Percentiles rank a stretch among this genome's conserved stretches.
Evolutionary conservation across 1,284 basidiomycete species (phyloP).

Genomic region (Sutorius eximius): DNA sequence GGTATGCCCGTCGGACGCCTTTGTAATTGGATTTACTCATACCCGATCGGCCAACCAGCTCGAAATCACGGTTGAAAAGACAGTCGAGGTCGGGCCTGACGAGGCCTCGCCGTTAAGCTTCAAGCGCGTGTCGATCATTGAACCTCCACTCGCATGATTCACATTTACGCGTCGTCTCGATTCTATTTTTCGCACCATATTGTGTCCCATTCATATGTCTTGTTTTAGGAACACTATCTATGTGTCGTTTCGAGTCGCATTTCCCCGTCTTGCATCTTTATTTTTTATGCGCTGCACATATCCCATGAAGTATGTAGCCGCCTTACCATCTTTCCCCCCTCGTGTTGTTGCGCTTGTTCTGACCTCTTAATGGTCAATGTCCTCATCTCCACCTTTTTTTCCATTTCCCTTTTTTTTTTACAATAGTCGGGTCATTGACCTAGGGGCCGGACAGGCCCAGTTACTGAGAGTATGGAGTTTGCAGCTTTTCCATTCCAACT

Average conservation of each 20-base stretch:
- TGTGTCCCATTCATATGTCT: neutral
- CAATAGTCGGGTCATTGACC: neutral
- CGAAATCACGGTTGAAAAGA: conserved; percentile 33
- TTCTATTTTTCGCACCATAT: neutral
- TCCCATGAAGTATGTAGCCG: neutral
- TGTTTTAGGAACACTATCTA: neutral
- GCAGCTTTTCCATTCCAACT: neutral
- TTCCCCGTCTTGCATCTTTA: neutral
- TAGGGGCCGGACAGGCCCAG: too few species aligned
- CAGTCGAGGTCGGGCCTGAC: conserved; percentile 22
- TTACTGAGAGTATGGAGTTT: neutral
- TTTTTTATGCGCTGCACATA: neutral
- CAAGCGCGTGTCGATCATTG: conserved; percentile 1
- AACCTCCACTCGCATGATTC: neutral
- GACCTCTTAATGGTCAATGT: neutral
- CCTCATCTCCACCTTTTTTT: neutral
- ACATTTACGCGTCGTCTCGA: neutral
- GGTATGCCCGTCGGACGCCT: conserved; percentile 6
- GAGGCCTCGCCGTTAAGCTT: neutral
- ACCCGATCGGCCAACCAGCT: conserved; percentile 14
- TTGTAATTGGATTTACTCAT: neutral
- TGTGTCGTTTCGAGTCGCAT: neutral
- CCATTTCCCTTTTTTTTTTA: neutral
- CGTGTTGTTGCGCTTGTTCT: neutral
- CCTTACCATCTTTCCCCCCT: neutral